A percentile compares a stretch with the other conserved stretches of the same genome.
Evolutionary conservation across 768 basidiomycete species (phyloP).

Genomic region (Lactarius pseudohatsudake): DNA sequence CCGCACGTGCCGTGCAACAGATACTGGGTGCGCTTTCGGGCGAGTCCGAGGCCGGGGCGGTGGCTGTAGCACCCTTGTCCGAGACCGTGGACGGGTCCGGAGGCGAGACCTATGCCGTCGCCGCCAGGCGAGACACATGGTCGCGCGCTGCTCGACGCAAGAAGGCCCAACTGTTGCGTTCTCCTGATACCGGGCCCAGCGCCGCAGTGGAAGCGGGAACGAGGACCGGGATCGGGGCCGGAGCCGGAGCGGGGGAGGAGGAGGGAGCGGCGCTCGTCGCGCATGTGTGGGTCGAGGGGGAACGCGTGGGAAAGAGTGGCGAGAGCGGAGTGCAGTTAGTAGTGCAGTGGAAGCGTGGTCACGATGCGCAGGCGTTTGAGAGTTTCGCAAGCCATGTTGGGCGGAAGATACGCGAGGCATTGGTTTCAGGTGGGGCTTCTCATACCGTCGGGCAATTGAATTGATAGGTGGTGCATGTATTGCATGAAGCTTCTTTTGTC

Average conservation of each 20-base stretch:
- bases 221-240: background rate
- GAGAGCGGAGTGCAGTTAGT: constrained; percentile 36
- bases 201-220: background rate
- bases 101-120: constrained; percentile 13
- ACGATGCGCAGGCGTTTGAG: constrained; percentile 58
- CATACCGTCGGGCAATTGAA: background rate
- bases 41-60: constrained; percentile 10
- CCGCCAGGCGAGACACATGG: constrained; percentile 53
- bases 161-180: constrained; percentile 13
- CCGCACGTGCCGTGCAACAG: constrained; percentile 31
- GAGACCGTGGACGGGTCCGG: background rate
- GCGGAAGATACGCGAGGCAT: constrained; percentile 43
- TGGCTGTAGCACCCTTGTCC: background rate
- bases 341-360: constrained; percentile 64
- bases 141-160: constrained; percentile 62
- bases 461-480: background rate
- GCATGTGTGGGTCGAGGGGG: constrained; percentile 32
- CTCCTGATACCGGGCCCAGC: constrained; percentile 1
- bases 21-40: constrained; percentile 40
- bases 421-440: background rate
- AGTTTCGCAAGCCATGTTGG: constrained; percentile 67
- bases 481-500: background rate
- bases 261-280: constrained; percentile 24
- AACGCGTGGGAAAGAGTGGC: background rate
- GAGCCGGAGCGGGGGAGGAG: constrained; percentile 13